These are phyloP conservation scores for Ceratocystiopsis minuta DNA, from an alignment of 2,329 filamentous ascomycete genomes.

Conservation along the genomic window DNA sequence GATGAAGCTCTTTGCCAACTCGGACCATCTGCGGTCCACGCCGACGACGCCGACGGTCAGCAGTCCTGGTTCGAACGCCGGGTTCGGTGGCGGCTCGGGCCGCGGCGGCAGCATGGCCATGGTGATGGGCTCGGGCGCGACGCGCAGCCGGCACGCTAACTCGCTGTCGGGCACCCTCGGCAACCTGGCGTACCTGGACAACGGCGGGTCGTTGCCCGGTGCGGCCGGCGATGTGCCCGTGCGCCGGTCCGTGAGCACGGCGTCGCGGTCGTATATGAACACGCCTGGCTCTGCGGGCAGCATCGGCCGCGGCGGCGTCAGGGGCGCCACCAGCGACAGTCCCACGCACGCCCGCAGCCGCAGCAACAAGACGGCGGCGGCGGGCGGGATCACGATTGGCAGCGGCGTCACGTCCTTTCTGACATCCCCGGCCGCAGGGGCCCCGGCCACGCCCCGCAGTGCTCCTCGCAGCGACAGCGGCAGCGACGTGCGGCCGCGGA, in stretches of 20 bases:
- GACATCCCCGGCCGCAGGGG: background rate
- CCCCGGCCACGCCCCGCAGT: too few relatives aligned
- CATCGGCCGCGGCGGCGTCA: slow-evolving; percentile 5
- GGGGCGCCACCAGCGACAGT: slow-evolving; percentile 10
- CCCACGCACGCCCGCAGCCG: background rate
- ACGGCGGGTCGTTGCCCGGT: slow-evolving; percentile 22
- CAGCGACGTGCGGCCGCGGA: slow-evolving; percentile 13
- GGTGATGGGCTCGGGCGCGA: slow-evolving; percentile 13
- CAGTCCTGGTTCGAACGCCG: too few relatives aligned
- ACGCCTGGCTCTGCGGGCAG: background rate
- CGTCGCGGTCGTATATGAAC: too few relatives aligned
- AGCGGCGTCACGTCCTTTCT: slow-evolving; percentile 20
- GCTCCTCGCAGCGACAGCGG: too few relatives aligned
- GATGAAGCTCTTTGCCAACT: slow-evolving; percentile 54
- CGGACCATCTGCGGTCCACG: slow-evolving; percentile 47
- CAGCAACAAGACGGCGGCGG: background rate
- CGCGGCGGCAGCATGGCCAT: slow-evolving; percentile 16
- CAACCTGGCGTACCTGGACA: too few relatives aligned
- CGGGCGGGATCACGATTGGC: slow-evolving; percentile 21
- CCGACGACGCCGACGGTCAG: slow-evolving; percentile 15
- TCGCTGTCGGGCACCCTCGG: slow-evolving; percentile 14
- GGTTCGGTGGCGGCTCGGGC: slow-evolving; percentile 8
- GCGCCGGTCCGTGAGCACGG: background rate
- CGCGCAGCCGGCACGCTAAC: slow-evolving; percentile 25
- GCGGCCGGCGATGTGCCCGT: slow-evolving; percentile 8